Evolutionary conservation across 805 yeast genomes (phyloP).

Genomic region (Candida ulmi): DNA sequence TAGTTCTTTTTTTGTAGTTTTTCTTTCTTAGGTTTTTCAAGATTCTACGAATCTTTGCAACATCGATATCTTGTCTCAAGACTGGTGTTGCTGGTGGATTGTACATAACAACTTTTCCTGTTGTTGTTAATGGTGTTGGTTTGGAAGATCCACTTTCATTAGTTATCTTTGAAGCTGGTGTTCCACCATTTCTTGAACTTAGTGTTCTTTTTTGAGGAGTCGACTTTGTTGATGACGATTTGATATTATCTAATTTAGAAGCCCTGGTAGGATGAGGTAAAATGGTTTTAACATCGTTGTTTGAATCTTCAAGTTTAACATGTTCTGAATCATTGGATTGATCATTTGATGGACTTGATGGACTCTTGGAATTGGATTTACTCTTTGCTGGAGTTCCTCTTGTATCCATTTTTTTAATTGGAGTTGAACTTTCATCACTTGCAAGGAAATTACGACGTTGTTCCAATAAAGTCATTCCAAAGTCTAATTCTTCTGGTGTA

Average conservation of each 20-base stretch:
- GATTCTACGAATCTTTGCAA: slow-evolving; percentile 13
- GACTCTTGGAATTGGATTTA: background rate
- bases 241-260: too few species aligned
- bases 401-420: too few species aligned
- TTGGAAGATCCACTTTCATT: background rate
- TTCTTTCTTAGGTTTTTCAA: slow-evolving; percentile 8
- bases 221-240: background rate
- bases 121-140: background rate
- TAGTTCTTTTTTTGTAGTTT: slow-evolving; percentile 10
- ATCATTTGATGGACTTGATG: background rate
- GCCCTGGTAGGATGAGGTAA: too few species aligned
- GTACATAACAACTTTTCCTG: background rate
- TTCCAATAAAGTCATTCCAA: slow-evolving; percentile 35
- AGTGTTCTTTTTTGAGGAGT: background rate
- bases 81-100: slow-evolving; percentile 7
- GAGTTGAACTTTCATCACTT: slow-evolving; percentile 10
- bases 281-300: too few species aligned
- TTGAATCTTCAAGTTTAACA: background rate
- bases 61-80: slow-evolving; percentile 22
- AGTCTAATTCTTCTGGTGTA: slow-evolving; percentile 35
- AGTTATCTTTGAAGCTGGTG: background rate
- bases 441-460: slow-evolving; percentile 31
- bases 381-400: background rate
- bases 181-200: background rate
- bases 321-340: too few species aligned